phyloP scores from a whole-genome alignment of 805 yeast species.

The Scheffersomyces amazonensis region DNA sequence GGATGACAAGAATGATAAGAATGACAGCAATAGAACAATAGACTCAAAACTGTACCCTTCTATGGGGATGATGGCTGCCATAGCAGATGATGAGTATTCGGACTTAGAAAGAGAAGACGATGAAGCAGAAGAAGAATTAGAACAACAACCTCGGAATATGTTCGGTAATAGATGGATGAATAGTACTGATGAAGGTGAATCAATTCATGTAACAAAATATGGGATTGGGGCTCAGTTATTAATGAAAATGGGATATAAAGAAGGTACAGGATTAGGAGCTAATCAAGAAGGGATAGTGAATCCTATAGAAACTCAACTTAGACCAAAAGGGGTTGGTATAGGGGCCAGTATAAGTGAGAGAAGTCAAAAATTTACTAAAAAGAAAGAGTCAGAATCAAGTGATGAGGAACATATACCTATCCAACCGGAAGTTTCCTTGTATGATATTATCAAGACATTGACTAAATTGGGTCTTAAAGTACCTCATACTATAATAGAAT shows the following conservation, averaged over 20 bases:
- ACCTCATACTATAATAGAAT: background rate
- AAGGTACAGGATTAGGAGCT: slow-evolving; percentile 83
- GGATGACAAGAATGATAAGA: slow-evolving; percentile 1
- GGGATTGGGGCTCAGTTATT: slow-evolving; percentile 85
- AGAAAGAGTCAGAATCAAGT: slow-evolving; percentile 13
- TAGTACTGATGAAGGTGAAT: background rate
- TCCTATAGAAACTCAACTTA: slow-evolving; percentile 71
- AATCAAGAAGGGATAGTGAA: slow-evolving; percentile 67
- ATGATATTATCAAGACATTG: no score
- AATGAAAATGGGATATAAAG: slow-evolving; percentile 81
- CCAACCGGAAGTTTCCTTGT: slow-evolving; percentile 3
- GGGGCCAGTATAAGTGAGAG: slow-evolving; percentile 51
- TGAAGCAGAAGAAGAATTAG: slow-evolving; percentile 7
- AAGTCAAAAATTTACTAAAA: slow-evolving; percentile 25
- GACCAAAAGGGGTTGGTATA: slow-evolving; percentile 71
- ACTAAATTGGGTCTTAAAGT: no score
- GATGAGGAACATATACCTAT: slow-evolving; percentile 17
- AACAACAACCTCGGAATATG: slow-evolving; percentile 45
- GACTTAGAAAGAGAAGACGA: slow-evolving; percentile 17
- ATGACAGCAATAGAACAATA: no score
- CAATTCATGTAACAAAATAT: slow-evolving; percentile 32
- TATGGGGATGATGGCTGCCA: slow-evolving; percentile 9
- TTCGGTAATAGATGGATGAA: slow-evolving; percentile 1
- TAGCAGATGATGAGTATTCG: slow-evolving; percentile 14
- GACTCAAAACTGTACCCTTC: no score